Percentiles rank a stretch among this genome's conserved stretches.
These are phyloP conservation scores for Byssoonygena ceratinophila DNA, from an alignment of 2,329 filamentous ascomycete genomes.

Conservation along the genomic window DNA sequence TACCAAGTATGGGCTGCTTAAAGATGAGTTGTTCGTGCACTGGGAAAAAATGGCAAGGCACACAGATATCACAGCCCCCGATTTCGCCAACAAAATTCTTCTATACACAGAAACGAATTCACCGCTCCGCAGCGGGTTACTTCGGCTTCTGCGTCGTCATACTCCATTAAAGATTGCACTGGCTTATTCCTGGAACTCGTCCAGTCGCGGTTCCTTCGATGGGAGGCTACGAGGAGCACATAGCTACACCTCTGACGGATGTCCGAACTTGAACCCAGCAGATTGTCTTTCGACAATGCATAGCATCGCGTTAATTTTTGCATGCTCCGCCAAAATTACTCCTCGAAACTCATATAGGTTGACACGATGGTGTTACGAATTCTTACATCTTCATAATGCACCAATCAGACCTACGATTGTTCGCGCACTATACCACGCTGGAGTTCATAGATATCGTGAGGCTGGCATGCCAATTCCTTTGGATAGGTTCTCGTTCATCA, in stretches of 20 bases:
- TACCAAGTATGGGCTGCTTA: not conserved
- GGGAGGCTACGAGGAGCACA: slow-evolving; percentile 15
- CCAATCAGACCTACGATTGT: slow-evolving; percentile 36
- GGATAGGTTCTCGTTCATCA: slow-evolving; percentile 35
- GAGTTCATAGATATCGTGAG: slow-evolving; percentile 36
- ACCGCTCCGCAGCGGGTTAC: slow-evolving; percentile 19
- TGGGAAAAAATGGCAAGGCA: slow-evolving; percentile 26
- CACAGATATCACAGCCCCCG: slow-evolving; percentile 28
- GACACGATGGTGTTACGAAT: slow-evolving; percentile 40
- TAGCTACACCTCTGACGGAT: slow-evolving; percentile 14
- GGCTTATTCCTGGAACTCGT: slow-evolving; percentile 15
- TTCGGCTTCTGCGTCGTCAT: slow-evolving; percentile 29
- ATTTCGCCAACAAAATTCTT: slow-evolving; percentile 26
- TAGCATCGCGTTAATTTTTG: slow-evolving; percentile 36
- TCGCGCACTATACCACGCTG: slow-evolving; percentile 42
- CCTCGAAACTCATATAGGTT: slow-evolving; percentile 37
- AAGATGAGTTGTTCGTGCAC: slow-evolving; percentile 15
- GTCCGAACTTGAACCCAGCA: slow-evolving; percentile 24
- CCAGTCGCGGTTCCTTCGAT: slow-evolving; percentile 13
- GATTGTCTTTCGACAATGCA: slow-evolving; percentile 37
- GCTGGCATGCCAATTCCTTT: slow-evolving; percentile 28
- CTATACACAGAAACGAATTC: slow-evolving; percentile 24
- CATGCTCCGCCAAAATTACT: slow-evolving; percentile 28
- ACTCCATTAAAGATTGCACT: slow-evolving; percentile 32
- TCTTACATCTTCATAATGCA: slow-evolving; percentile 34